These are phyloP conservation scores for Tolypocladium sp. DNA, from an alignment of 2,329 filamentous ascomycete genomes.

Conservation along the genomic window DNA sequence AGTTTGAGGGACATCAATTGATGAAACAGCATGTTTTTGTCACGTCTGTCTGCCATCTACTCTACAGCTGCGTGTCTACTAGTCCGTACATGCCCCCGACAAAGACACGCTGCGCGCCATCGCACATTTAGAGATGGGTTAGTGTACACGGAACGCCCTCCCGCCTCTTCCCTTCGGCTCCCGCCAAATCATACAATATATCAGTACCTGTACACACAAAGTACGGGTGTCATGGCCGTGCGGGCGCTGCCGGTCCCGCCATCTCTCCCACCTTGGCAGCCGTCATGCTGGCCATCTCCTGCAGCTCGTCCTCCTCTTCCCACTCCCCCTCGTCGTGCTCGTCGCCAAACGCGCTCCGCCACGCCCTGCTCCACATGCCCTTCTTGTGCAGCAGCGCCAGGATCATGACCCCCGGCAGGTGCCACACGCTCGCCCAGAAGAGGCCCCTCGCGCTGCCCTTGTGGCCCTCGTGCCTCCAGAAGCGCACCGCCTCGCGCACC, in stretches of 20 bases:
- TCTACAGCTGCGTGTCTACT: not conserved
- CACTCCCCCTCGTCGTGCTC: slow-evolving; percentile 48
- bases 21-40: not conserved
- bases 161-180: not conserved
- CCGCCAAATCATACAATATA: not conserved
- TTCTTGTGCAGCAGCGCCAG: slow-evolving; percentile 89
- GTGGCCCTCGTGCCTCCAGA: slow-evolving; percentile 71
- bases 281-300: slow-evolving; percentile 28
- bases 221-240: not conserved
- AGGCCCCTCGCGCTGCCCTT: slow-evolving; percentile 73
- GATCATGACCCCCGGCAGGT: slow-evolving; percentile 82
- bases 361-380: slow-evolving; percentile 80
- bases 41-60: not conserved
- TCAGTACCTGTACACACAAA: not conserved
- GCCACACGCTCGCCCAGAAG: slow-evolving; percentile 98
- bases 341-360: slow-evolving; percentile 55
- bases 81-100: not conserved
- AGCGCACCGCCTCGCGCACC: slow-evolving; percentile 65
- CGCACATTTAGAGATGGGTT: not conserved
- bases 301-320: slow-evolving; percentile 44
- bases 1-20: not conserved
- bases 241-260: not conserved
- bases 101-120: not conserved
- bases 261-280: slow-evolving; percentile 14
- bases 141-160: not conserved